Evolutionary conservation across 73 alveolate genomes (phyloP).

Genomic region (Tetrahymena elliotti): DNA sequence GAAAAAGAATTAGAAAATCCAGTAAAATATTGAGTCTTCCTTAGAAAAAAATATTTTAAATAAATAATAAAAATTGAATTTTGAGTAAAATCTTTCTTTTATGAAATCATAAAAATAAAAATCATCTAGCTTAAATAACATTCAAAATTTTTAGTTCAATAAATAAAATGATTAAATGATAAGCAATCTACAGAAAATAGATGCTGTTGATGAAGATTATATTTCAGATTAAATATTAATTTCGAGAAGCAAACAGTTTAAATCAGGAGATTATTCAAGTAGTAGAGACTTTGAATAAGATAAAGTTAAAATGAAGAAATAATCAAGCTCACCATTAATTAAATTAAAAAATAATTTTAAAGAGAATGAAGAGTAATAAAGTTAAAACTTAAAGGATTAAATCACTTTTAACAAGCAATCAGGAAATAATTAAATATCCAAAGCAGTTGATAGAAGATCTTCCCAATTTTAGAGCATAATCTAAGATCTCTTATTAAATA

Average conservation of each 20-base stretch:
- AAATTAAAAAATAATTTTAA: too few species aligned
- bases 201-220: not conserved
- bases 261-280: not conserved
- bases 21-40: not conserved
- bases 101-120: too few species aligned
- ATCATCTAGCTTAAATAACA: too few species aligned
- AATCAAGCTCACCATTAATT: not conserved
- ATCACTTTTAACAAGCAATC: not conserved
- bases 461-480: not conserved
- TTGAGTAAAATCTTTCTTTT: not conserved
- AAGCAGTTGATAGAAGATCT: not conserved
- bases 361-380: not conserved
- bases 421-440: not conserved
- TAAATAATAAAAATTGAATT: too few species aligned
- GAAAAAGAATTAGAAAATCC: not conserved
- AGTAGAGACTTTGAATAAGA: not conserved
- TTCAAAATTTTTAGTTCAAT: too few species aligned
- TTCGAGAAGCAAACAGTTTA: too few species aligned
- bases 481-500: not conserved
- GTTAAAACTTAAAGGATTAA: not conserved
- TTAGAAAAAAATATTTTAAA: too few species aligned
- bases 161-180: not conserved
- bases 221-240: not conserved
- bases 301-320: too few species aligned
- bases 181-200: not conserved